A percentile compares a stretch with the other conserved stretches of the same genome.
phyloP scores from a whole-genome alignment of 2,329 filamentous ascomycete genomes.

The Ophiostoma novo-ulmi region DNA sequence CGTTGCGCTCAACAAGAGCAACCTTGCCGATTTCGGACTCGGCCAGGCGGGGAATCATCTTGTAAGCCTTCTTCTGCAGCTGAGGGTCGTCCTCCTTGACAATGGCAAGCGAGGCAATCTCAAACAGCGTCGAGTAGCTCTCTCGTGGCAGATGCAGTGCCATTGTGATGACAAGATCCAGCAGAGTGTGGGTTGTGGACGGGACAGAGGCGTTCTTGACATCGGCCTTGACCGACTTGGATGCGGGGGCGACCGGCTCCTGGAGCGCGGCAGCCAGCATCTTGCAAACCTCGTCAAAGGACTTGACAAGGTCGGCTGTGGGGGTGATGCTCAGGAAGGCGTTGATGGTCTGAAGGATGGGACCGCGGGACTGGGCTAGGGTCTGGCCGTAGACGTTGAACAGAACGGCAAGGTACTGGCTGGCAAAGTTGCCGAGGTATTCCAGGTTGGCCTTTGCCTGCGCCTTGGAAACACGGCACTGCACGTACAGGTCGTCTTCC shows the following conservation, averaged over 20 bases:
- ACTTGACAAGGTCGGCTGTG: conserved; percentile 71
- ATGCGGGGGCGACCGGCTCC: conserved; percentile 36
- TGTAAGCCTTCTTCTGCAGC: conserved; percentile 98
- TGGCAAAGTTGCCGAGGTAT: conserved; percentile 73
- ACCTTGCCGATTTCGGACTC: conserved; percentile 70
- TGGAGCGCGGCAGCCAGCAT: conserved; percentile 72
- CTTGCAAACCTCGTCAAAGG: conserved; percentile 78
- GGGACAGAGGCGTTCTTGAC: conserved; percentile 58
- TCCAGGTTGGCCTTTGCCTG: conserved; percentile 73
- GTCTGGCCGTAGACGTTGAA: conserved; percentile 99
- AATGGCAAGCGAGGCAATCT: conserved; percentile 77
- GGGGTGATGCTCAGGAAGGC: conserved; percentile 87
- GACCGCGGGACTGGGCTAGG: conserved; percentile 82
- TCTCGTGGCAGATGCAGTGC: conserved; percentile 85
- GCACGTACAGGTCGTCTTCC: conserved; percentile 70
- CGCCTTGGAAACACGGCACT: conserved; percentile 70
- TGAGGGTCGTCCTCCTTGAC: conserved; percentile 79
- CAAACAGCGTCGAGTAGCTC: conserved; percentile 79
- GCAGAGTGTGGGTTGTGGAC: conserved; percentile 86
- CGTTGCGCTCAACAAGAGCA: conserved; percentile 70
- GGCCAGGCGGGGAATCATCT: conserved; percentile 85
- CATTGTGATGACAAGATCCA: conserved; percentile 95
- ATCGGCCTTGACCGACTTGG: conserved; percentile 41
- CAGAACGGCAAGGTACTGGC: conserved; percentile 89
- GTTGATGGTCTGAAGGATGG: conserved; percentile 91